Conservation (phyloP, 2,329 filamentous ascomycete genomes). For the Davidsoniella neocaledoniae region DNA sequence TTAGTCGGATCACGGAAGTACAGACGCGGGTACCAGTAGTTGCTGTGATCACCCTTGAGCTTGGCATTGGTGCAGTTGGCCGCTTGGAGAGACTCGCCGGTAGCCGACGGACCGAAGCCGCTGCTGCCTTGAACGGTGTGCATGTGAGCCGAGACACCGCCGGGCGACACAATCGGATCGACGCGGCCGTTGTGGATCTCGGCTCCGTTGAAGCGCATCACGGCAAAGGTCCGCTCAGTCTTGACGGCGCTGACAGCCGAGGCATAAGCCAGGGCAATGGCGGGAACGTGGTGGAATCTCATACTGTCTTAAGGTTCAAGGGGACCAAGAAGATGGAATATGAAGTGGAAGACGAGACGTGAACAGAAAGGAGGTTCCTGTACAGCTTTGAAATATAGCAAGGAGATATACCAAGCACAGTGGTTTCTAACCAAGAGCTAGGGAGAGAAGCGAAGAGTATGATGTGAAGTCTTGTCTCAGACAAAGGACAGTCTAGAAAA, state of each 20-base stretch:
- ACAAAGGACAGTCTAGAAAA: too few species aligned
- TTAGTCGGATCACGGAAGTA: constrained; percentile 50
- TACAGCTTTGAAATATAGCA: too few species aligned
- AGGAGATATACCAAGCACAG: too few species aligned
- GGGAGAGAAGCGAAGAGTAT: too few species aligned
- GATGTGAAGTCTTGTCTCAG: too few species aligned
- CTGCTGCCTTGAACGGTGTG: constrained; percentile 58
- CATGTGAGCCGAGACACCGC: constrained; percentile 40
- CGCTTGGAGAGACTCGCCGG: constrained; percentile 38
- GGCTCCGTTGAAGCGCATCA: constrained; percentile 53
- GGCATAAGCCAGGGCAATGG: constrained; percentile 11
- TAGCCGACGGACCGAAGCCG: constrained; percentile 45
- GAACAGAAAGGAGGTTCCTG: too few species aligned
- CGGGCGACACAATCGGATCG: constrained; percentile 54
- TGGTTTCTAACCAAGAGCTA: too few species aligned
- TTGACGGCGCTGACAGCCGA: constrained; percentile 22
- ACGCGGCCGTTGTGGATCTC: constrained; percentile 43
- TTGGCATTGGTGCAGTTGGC: constrained; percentile 57
- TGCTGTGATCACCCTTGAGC: constrained; percentile 50
- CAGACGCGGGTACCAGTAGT: constrained; percentile 61
- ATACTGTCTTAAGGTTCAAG: constrained; percentile 16
- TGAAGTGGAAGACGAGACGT: too few species aligned
- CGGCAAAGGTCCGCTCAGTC: constrained; percentile 41
- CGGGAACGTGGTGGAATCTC: constrained; percentile 19
- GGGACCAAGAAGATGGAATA: too few species aligned